Evolutionary conservation across 495 filamentous ascomycete genomes (phyloP).

Genomic region (Tuber calosporum): DNA sequence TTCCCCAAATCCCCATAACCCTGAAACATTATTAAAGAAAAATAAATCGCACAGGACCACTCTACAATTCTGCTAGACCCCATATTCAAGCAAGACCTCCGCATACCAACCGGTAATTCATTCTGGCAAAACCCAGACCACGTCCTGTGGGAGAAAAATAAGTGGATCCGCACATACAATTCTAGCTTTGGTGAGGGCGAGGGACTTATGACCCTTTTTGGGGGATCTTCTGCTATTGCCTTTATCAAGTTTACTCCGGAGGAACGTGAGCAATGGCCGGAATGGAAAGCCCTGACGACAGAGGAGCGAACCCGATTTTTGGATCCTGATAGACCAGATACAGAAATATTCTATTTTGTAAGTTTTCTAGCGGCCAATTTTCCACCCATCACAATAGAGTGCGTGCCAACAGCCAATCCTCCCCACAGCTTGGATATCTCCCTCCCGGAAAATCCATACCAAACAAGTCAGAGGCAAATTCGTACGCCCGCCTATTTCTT

Average conservation of each 20-base stretch:
- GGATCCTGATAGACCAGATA: slow-evolving; percentile 26
- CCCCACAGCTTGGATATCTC: slow-evolving; percentile 15
- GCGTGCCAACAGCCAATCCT: slow-evolving; percentile 1
- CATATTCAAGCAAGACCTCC: slow-evolving; percentile 36
- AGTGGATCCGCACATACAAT: slow-evolving; percentile 25
- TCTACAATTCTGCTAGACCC: slow-evolving; percentile 30
- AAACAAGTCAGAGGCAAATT: slow-evolving; percentile 20
- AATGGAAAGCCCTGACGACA: slow-evolving; percentile 27
- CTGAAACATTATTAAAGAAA: neutral
- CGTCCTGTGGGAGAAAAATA: slow-evolving; percentile 26
- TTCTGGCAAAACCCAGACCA: slow-evolving; percentile 25
- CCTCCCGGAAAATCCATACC: slow-evolving; percentile 34
- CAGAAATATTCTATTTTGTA: slow-evolving; percentile 34
- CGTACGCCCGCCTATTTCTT: slow-evolving; percentile 34
- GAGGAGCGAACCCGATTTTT: slow-evolving; percentile 29
- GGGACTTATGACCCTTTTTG: slow-evolving; percentile 29
- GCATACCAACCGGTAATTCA: slow-evolving; percentile 25
- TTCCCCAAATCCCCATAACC: neutral
- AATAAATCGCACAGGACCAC: slow-evolving; percentile 18
- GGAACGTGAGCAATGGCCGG: slow-evolving; percentile 28
- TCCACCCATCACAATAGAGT: neutral
- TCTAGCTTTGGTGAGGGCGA: slow-evolving; percentile 21
- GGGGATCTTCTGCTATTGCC: slow-evolving; percentile 27
- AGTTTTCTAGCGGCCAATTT: neutral
- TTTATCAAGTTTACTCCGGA: slow-evolving; percentile 31